Percentiles rank a stretch among this genome's conserved stretches.
Conservation (phyloP, 1,284 basidiomycete genomes). For the Boletus semigastroideus region DNA sequence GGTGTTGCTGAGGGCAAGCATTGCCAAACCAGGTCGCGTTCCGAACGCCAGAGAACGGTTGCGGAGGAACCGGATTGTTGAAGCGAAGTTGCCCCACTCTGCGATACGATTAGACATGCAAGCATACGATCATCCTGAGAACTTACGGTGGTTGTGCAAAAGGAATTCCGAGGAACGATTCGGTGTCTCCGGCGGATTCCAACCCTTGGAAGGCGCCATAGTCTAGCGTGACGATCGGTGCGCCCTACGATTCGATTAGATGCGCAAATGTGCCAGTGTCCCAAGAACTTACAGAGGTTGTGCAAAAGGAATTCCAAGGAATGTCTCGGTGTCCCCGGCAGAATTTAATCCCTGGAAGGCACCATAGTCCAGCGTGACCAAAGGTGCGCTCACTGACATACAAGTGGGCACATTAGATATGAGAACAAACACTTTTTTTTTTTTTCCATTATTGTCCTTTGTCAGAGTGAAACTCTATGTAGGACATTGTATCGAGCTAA, state of each 20-base stretch:
- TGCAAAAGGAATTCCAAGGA: conserved; percentile 22
- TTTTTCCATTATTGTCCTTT: no score
- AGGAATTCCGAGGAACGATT: conserved; percentile 22
- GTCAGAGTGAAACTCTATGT: no score
- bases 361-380: conserved; percentile 20
- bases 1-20: not conserved
- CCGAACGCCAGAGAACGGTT: not conserved
- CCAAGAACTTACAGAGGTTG: conserved; percentile 15
- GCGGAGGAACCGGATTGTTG: conserved; percentile 6
- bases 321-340: conserved; percentile 16
- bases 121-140: fast-evolving
- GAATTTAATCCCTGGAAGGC: conserved; percentile 19
- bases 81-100: conserved; percentile 20
- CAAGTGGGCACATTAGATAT: not conserved
- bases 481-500: no score
- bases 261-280: no score
- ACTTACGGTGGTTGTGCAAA: conserved; percentile 24
- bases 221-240: conserved; percentile 17
- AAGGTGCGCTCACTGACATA: not conserved
- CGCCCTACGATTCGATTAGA: no score
- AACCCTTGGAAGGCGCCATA: conserved; percentile 23
- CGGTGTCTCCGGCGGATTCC: conserved; percentile 11
- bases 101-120: not conserved
- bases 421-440: not conserved
- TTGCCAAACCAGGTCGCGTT: conserved; percentile 1